Evolutionary conservation across 495 filamentous ascomycete genomes (phyloP).

Genomic region (Penicillium tannophilum): DNA sequence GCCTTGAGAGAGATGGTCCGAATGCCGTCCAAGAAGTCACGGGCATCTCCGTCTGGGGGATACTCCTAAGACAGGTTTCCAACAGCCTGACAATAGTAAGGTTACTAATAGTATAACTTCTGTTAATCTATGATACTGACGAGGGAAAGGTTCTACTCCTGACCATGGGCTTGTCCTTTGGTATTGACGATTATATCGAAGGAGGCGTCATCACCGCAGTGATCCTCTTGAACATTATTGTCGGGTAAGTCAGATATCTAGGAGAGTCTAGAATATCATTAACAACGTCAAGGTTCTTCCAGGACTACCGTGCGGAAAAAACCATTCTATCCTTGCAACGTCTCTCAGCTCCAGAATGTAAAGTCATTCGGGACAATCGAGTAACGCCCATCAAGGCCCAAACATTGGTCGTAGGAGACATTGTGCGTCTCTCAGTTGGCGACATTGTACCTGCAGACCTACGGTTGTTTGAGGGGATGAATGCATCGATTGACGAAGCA

Average conservation of each 20-base stretch:
- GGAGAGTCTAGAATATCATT: neutral
- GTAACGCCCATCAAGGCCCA: constrained; percentile 65
- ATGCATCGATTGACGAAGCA: constrained; percentile 69
- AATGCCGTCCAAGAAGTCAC: constrained; percentile 61
- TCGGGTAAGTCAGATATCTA: constrained; percentile 49
- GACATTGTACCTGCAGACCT: constrained; percentile 75
- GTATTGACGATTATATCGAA: constrained; percentile 78
- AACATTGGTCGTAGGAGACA: constrained; percentile 79
- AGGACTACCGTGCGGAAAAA: constrained; percentile 85
- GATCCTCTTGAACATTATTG: constrained; percentile 76
- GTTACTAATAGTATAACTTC: neutral
- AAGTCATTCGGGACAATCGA: constrained; percentile 71
- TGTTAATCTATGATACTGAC: constrained; percentile 3
- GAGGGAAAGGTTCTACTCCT: constrained; percentile 69
- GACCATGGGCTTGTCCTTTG: constrained; percentile 82
- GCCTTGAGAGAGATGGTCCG: constrained; percentile 57
- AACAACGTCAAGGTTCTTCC: constrained; percentile 55
- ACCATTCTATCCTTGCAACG: constrained; percentile 80
- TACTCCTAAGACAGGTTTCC: constrained; percentile 62
- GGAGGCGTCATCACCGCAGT: constrained; percentile 81
- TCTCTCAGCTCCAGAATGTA: constrained; percentile 77
- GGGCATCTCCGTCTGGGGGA: constrained; percentile 57
- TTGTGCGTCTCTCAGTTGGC: constrained; percentile 68
- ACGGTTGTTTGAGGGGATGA: constrained; percentile 73
- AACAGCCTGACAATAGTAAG: constrained; percentile 65